Evolutionary conservation across 192 early-diverging fungal species (phyloP), one percentile per base, ranked within the genome.

Genomic region (Gonapodya prolifera): DNA sequence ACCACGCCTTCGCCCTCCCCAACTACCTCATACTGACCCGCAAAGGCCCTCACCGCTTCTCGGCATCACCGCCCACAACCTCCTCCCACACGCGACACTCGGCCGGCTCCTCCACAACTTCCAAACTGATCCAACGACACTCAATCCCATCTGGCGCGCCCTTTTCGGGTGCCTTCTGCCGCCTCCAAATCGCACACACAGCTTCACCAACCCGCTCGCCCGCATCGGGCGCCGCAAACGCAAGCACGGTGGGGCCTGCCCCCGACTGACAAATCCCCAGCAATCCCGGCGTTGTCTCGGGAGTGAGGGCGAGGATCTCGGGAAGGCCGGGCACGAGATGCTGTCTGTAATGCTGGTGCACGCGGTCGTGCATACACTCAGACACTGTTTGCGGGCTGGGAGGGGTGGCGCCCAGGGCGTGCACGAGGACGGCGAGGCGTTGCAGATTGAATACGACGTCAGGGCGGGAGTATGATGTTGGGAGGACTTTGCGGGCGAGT

Each of bases 391-490:
- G 87, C 1, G 94, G 86, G 79, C 93, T 86, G 33, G 91, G 92
- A 1, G 89, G 87, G 32, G 91, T 86, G 32, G 83, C 84, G 69
- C 90, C 91, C 35, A 98, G 86, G 18, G 92, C 93, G 16, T 90
- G 89, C 34, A 91, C 92, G 77, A 99, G 89, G 34, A 98, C 94
- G n/a, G 96, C 91, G 35, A 97, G 80, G 35, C 98, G 89, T 85
- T 97, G 96, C 77, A 99, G 86, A 82, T 99, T 99, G 80, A 94
- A 98, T 33, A 98, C 93, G 34, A 96, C 89, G 79, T 99, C 98
- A 0, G 86, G 80, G 34, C 90, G 89, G 31, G 87, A 78, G 83
- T 98, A 99, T 2, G 79, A 78, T 69, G 77, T 77, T 1, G 96
- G 98, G 69, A 99, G 81, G 2, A 92, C 96, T 1, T 89, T 88